Evolutionary conservation across 345 rosid genomes (phyloP), one percentile per base, ranked within the genome.

Genomic region (Firmiana major): DNA sequence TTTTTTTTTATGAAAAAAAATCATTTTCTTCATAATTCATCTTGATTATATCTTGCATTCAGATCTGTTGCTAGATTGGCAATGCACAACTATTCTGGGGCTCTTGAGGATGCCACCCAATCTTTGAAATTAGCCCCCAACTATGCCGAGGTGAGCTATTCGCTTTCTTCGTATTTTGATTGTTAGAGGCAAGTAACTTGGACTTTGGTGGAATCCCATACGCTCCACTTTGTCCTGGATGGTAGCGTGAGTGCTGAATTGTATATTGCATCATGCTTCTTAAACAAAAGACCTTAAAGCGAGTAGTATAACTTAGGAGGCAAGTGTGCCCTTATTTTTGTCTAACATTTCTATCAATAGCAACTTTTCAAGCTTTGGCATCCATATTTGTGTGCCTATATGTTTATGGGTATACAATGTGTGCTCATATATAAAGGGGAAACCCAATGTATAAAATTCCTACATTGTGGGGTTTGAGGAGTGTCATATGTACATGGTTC

Each of bases 31-130:
- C 58, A 21, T 19, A 42, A 16, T 24, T 48, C 21, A 26, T 71
- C n/a, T 10, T 72, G n/a, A 40, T 46, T 46, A 22, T 78, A 69
- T 76, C 72, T 59, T 55, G 46, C 51, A 21, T 78, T 83, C 73
- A 92, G 97, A 76, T 81, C 97, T 59, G 55, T 79, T 74, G 92
- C 89, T 36, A 91, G 90, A 90, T 78, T 91, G 84, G 90, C 82
- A 28, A 84, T 87, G 90, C 82, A 83, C 75, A 79, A 94, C 80
- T 80, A 86, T 77, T 45, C 36, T 31, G 91, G 90, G 38, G 95
- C 97, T 78, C 90, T 94, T 77, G 93, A 93, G 78, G 98, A 93
- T 87, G 93, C 90, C 38, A 85, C 59, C 58, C 83, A 78, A 53
- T 90, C 97, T 36, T 71, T 83, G 59, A 78, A 64, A 19, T 78